A percentile compares a stretch with the other conserved stretches of the same genome.
These are phyloP conservation scores for Apiospora pterosperma DNA, from an alignment of 2,329 filamentous ascomycete species.

Conservation along the genomic window DNA sequence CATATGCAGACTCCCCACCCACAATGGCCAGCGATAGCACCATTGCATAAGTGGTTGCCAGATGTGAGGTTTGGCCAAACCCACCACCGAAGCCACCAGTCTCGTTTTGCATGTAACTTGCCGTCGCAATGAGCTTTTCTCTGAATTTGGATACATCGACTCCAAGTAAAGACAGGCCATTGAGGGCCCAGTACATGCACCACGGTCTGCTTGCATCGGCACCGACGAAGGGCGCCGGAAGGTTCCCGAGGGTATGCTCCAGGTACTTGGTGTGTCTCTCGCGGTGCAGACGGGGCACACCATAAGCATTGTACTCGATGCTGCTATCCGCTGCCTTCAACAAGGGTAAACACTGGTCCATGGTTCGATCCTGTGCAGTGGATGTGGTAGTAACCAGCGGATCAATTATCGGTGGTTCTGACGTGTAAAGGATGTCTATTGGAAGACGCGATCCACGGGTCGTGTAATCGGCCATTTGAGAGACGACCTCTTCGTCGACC, in stretches of 20 bases:
- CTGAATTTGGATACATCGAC: conserved; percentile 69
- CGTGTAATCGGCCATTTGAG: conserved; percentile 11
- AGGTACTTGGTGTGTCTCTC: conserved; percentile 61
- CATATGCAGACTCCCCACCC: conserved; percentile 69
- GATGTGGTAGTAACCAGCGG: conserved; percentile 65
- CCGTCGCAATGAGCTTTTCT: conserved; percentile 68
- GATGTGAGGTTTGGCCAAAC: conserved; percentile 84
- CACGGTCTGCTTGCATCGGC: conserved; percentile 89
- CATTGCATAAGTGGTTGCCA: conserved; percentile 84
- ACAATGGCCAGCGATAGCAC: conserved; percentile 76
- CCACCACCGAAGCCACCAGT: conserved; percentile 89
- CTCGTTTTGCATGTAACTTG: conserved; percentile 76
- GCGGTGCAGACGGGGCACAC: conserved; percentile 71
- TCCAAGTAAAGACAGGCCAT: conserved; percentile 71
- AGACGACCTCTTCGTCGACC: conserved; percentile 15
- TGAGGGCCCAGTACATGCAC: conserved; percentile 90
- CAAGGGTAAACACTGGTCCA: conserved; percentile 66
- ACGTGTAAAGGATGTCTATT: conserved; percentile 46
- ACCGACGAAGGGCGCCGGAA: conserved; percentile 67
- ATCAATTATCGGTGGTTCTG: conserved; percentile 62
- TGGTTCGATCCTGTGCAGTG: conserved; percentile 62
- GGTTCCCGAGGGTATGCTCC: conserved; percentile 51
- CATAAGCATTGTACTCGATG: conserved; percentile 61
- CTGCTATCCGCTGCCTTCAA: conserved; percentile 52
- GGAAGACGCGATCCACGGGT: conserved; percentile 14